phyloP scores from a whole-genome alignment of 2,329 filamentous ascomycete genomes.

The Dothideomycetes sp. region DNA sequence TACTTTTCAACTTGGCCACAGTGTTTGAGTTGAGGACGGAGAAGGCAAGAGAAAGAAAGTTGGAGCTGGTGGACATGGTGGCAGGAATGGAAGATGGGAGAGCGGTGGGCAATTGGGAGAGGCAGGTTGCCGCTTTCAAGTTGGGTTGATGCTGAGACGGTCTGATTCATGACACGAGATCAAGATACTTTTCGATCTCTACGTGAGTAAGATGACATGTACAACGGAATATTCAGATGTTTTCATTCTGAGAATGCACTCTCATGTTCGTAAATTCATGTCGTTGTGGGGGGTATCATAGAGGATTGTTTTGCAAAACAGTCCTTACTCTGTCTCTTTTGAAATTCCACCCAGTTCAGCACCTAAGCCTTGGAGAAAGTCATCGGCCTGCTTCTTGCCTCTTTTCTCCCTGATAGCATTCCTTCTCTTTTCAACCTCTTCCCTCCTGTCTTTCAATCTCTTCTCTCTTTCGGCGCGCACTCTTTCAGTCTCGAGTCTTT shows the following conservation, averaged over 20 bases:
- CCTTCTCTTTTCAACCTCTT: conserved; percentile 52
- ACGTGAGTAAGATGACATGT: too few species aligned
- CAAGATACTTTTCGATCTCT: too few species aligned
- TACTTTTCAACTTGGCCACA: conserved; percentile 83
- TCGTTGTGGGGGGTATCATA: too few species aligned
- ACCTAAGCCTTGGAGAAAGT: conserved; percentile 56
- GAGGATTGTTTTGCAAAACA: too few species aligned
- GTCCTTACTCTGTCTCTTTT: too few species aligned
- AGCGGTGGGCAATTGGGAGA: conserved; percentile 56
- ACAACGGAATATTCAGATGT: too few species aligned
- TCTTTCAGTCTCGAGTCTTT: conserved; percentile 59
- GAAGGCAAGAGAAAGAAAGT: conserved; percentile 59
- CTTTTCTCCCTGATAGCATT: conserved; percentile 41
- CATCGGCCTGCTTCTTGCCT: conserved; percentile 61
- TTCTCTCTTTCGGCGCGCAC: conserved; percentile 49
- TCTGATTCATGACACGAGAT: too few species aligned
- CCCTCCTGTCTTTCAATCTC: conserved; percentile 49
- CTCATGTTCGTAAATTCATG: too few species aligned
- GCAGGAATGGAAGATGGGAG: conserved; percentile 51
- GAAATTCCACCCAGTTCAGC: conserved; percentile 26
- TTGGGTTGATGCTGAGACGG: conserved; percentile 45
- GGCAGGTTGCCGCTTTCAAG: conserved; percentile 66
- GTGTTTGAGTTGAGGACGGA: conserved; percentile 90
- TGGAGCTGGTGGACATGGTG: conserved; percentile 59
- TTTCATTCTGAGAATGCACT: too few species aligned